A percentile compares a stretch with the other conserved stretches of the same genome.
Evolutionary conservation across 495 filamentous ascomycete species (phyloP).

Genomic region (Cudoniella acicularis): DNA sequence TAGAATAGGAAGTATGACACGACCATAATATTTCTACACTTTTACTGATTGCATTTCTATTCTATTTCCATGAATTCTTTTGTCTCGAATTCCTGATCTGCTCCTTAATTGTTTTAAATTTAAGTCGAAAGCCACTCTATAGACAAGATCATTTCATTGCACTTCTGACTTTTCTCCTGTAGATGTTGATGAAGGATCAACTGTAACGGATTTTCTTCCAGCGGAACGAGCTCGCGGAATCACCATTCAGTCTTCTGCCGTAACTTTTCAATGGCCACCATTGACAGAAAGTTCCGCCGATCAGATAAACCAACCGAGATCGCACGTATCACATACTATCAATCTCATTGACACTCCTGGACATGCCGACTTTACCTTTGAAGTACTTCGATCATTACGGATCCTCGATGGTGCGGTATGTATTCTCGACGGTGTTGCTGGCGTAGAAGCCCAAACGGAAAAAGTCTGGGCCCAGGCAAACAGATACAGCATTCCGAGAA

Average conservation of each 20-base stretch:
- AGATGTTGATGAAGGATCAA: conserved; percentile 97
- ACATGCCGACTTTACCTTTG: conserved; percentile 97
- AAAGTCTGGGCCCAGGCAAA: conserved; percentile 93
- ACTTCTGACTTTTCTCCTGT: conserved; percentile 18
- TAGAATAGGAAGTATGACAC: conserved; percentile 68
- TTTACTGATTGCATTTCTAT: not conserved
- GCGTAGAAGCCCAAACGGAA: conserved; percentile 97
- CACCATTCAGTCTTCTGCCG: conserved; percentile 96
- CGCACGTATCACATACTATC: conserved; percentile 59
- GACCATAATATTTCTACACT: not conserved
- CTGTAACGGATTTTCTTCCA: conserved; percentile 95
- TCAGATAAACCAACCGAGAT: conserved; percentile 35
- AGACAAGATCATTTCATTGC: not conserved
- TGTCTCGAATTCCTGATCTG: not conserved
- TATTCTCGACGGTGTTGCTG: conserved; percentile 93
- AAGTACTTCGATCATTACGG: conserved; percentile 88
- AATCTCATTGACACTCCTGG: conserved; percentile 98
- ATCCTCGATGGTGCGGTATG: conserved; percentile 94
- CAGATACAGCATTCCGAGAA: conserved; percentile 76
- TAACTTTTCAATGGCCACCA: conserved; percentile 82
- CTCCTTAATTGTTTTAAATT: not conserved
- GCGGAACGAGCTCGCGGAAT: conserved; percentile 92
- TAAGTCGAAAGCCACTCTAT: not conserved
- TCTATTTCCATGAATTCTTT: conserved; percentile 1
- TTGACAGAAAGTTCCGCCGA: conserved; percentile 18